A percentile compares a stretch with the other conserved stretches of the same genome.
phyloP scores from a whole-genome alignment of 306 rosid genomes.

The Canavalia gladiata region DNA sequence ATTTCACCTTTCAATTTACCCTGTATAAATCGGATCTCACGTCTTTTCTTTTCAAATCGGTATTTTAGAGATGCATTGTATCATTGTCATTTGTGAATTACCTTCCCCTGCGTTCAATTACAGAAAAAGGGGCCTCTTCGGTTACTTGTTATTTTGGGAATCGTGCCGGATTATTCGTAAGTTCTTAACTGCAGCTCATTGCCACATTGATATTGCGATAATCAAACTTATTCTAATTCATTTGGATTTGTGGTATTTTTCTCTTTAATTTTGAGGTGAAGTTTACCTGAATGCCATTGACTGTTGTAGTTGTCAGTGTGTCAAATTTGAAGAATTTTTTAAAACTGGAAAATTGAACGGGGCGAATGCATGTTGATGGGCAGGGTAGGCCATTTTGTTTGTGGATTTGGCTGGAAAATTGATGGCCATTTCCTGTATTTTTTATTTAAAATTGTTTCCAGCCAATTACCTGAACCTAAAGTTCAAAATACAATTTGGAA shows the following conservation, averaged over 20 bases:
- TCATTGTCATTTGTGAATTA: conserved; percentile 41
- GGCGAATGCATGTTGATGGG: conserved; percentile 1
- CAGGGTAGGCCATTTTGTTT: conserved; percentile 1
- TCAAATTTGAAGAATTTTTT: conserved; percentile 18
- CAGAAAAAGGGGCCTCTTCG: neutral
- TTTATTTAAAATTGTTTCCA: neutral
- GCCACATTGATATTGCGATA: neutral
- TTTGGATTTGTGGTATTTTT: neutral
- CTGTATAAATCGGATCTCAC: conserved; percentile 52
- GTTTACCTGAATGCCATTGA: conserved; percentile 8
- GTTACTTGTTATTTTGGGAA: neutral
- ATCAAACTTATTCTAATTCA: conserved; percentile 4
- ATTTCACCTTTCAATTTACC: conserved; percentile 36
- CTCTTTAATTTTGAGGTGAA: conserved; percentile 20
- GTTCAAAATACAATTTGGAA: neutral
- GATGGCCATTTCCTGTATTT: neutral
- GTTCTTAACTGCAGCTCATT: neutral
- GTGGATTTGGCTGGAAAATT: neutral
- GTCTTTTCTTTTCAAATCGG: conserved; percentile 22
- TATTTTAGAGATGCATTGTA: conserved; percentile 39
- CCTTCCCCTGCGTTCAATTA: conserved; percentile 16
- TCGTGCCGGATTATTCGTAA: neutral
- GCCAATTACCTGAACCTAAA: neutral
- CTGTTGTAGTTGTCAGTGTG: conserved; percentile 8
- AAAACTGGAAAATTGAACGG: neutral